A percentile compares a stretch with the other conserved stretches of the same genome.
These are phyloP conservation scores for Ampelocalamus luodianensis DNA, from an alignment of 176 grass and related monocot species.

Conservation along the genomic window DNA sequence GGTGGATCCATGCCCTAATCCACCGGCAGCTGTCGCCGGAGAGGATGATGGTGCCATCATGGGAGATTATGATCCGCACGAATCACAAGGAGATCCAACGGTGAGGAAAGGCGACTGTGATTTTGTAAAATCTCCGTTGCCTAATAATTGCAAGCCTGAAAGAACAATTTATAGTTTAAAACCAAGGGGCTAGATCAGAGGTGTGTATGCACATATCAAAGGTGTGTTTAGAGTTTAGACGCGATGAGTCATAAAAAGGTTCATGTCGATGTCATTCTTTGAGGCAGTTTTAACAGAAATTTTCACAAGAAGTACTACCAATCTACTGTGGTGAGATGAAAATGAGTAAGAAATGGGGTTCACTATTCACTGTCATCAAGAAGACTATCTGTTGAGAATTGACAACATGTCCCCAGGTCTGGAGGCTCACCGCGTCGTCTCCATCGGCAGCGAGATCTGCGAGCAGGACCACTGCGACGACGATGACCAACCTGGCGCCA, in stretches of 20 bases:
- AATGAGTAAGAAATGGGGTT: background rate
- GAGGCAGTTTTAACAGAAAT: background rate
- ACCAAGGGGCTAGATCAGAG: background rate
- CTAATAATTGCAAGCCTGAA: no score
- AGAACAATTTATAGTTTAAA: no score
- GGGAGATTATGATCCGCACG: no score
- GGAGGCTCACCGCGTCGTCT: constrained; percentile 43
- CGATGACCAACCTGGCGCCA: background rate
- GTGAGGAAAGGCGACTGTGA: no score
- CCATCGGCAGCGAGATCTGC: constrained; percentile 64
- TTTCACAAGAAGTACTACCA: background rate
- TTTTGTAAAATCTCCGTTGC: no score
- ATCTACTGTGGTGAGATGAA: background rate
- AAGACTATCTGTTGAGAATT: background rate
- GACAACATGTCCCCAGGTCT: constrained; percentile 11
- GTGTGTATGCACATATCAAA: no score
- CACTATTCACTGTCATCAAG: background rate
- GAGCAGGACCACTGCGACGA: constrained; percentile 38
- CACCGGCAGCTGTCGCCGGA: no score
- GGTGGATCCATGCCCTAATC: no score
- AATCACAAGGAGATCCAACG: no score
- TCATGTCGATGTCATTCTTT: background rate
- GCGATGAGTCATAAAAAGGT: background rate
- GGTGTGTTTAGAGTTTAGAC: no score
- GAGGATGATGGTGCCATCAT: no score